Conservation (phyloP, 306 rosid genomes). For the Fragaria vesca region DNA sequence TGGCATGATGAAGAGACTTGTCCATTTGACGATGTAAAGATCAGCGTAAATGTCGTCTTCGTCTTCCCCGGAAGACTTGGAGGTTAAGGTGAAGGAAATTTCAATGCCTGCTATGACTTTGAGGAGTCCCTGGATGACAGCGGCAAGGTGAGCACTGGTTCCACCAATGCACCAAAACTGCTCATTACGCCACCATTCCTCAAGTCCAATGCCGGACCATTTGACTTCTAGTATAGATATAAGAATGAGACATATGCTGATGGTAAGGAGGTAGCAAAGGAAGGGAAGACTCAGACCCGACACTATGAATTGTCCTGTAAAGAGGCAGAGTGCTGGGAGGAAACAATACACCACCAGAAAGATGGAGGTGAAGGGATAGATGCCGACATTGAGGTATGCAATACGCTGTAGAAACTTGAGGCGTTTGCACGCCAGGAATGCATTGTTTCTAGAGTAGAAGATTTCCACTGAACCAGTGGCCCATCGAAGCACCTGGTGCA, state of each 20-base stretch:
- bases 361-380: conserved; percentile 81
- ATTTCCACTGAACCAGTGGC: conserved; percentile 89
- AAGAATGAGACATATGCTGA: conserved; percentile 53
- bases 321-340: conserved; percentile 69
- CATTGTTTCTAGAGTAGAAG: conserved; percentile 79
- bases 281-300: conserved; percentile 52
- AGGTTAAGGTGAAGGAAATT: conserved; percentile 63
- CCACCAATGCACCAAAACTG: conserved; percentile 92
- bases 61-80: conserved; percentile 62
- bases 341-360: conserved; percentile 67
- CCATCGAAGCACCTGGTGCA: conserved; percentile 86
- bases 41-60: conserved; percentile 62
- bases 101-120: conserved; percentile 72
- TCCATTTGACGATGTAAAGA: conserved; percentile 76
- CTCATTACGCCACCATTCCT: conserved; percentile 86
- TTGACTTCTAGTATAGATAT: conserved; percentile 75
- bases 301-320: conserved; percentile 74
- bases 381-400: conserved; percentile 73
- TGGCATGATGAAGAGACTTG: conserved; percentile 76
- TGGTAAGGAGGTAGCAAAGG: conserved; percentile 50
- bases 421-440: conserved; percentile 65
- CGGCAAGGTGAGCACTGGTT: conserved; percentile 79
- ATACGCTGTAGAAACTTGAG: conserved; percentile 76
- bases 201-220: conserved; percentile 79
- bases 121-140: conserved; percentile 70